These are phyloP conservation scores for Mycoemilia scoparia DNA, from an alignment of 192 early-diverging fungal species.

Conservation along the genomic window DNA sequence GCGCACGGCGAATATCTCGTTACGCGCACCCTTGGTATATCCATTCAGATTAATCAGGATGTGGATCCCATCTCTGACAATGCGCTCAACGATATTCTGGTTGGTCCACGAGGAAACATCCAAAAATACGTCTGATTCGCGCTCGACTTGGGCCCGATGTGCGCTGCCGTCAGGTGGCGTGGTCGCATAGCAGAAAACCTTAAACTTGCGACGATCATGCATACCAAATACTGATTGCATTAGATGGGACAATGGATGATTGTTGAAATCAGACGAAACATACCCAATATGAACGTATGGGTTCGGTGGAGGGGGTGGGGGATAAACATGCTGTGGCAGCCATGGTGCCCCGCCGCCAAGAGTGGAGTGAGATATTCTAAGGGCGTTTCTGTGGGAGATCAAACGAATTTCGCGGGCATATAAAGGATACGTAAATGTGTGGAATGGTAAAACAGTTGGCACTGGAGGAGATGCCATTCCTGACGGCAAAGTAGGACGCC, in stretches of 20 bases:
- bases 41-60: constrained; percentile 86
- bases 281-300: constrained; percentile 69
- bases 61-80: constrained; percentile 64
- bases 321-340: constrained; percentile 38
- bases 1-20: constrained; percentile 85
- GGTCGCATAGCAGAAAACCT: constrained; percentile 70
- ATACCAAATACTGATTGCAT: constrained; percentile 92
- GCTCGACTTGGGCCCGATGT: constrained; percentile 65
- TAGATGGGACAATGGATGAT: constrained; percentile 81
- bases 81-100: constrained; percentile 55
- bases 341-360: constrained; percentile 33
- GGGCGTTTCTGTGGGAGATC: constrained; percentile 69
- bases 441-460: constrained; percentile 82
- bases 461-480: constrained; percentile 38
- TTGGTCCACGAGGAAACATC: constrained; percentile 56
- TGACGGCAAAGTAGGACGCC: constrained; percentile 30
- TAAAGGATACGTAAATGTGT: constrained; percentile 88
- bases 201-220: constrained; percentile 56
- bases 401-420: constrained; percentile 64
- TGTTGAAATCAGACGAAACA: constrained; percentile 81
- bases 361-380: constrained; percentile 60
- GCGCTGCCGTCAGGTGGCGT: constrained; percentile 56
- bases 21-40: constrained; percentile 89
- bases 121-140: constrained; percentile 59
- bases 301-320: constrained; percentile 53